Evolutionary conservation across 345 rosid species (phyloP), one percentile per base, ranked within the genome.

Genomic region (Eutrema japonicum): DNA sequence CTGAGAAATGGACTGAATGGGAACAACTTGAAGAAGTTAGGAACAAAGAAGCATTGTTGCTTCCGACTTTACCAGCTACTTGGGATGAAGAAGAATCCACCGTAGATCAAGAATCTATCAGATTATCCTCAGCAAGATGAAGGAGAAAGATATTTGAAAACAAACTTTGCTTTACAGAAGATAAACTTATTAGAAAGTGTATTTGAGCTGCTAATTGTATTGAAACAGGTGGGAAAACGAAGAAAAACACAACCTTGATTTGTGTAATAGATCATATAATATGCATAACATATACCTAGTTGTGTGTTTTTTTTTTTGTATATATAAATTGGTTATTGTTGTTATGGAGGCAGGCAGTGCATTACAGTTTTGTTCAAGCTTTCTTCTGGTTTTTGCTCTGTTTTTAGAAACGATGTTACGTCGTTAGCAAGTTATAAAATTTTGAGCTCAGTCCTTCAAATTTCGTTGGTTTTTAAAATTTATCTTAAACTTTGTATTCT

Each of bases 31-130:
- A 94, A 79, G 86, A 86, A 57, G 87, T 72, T 10, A 85, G 88
- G 84, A 80, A 77, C 50, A 78, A 62, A 77, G 90, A 87, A 65
- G 75, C 61, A 8, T 78, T 80, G 79, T 73, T 87, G 54, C 83
- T 76, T 62, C 68, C 79, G 48, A 76, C 92, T 35, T 84, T 72
- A 65, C 88, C 77, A 8, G 86, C 81, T 61, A 74, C 82, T 30
- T 94, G 98, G 97, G 79, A 65, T 12, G 97, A 86, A 43, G 95
- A 89, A 48, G 95, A 88, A 42, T 85, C 88, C 7, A 86, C 75
- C 14, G 0, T 79, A n/a, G 87, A 89, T 66, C 90, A 87, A 64
- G 95, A 87, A 82, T 89, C 98, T 27, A 85, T 91, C 60, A 89
- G 89, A 59, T 78, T 94, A 74, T 94, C 97, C 0, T 77, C 69